These are phyloP conservation scores for Botrytis fragariae DNA, from an alignment of 2,329 filamentous ascomycete species.

Conservation along the genomic window DNA sequence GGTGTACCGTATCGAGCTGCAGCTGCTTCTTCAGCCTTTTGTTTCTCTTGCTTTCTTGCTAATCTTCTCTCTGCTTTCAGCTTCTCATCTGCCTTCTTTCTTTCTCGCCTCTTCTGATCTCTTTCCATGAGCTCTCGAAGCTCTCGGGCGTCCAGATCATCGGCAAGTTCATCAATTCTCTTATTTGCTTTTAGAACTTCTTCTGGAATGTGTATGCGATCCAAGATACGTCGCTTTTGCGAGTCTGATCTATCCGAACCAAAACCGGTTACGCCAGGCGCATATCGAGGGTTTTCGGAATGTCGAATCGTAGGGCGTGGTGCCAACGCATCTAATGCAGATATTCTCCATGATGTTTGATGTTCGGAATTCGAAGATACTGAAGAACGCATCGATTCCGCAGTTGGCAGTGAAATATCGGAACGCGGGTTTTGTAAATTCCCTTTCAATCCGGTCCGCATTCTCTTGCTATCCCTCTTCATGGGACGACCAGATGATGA, in stretches of 20 bases:
- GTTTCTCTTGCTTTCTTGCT: slow-evolving; percentile 64
- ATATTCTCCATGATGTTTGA: slow-evolving; percentile 71
- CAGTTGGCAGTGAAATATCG: slow-evolving; percentile 71
- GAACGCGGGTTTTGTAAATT: slow-evolving; percentile 55
- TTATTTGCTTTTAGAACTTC: slow-evolving; percentile 60
- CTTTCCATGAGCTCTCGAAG: slow-evolving; percentile 87
- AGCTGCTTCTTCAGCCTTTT: slow-evolving; percentile 56
- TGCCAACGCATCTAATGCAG: slow-evolving; percentile 74
- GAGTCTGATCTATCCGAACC: slow-evolving; percentile 44
- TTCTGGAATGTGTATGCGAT: slow-evolving; percentile 56
- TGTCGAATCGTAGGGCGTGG: slow-evolving; percentile 82
- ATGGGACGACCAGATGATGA: slow-evolving; percentile 58
- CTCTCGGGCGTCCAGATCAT: slow-evolving; percentile 80
- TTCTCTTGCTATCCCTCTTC: slow-evolving; percentile 64
- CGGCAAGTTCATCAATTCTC: slow-evolving; percentile 69
- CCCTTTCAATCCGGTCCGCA: slow-evolving; percentile 54
- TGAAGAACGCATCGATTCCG: slow-evolving; percentile 72
- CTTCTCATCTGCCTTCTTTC: slow-evolving; percentile 66
- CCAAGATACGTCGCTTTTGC: slow-evolving; percentile 51
- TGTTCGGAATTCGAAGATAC: slow-evolving; percentile 74
- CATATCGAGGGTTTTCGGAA: slow-evolving; percentile 61
- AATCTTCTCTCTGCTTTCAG: slow-evolving; percentile 65
- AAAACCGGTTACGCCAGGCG: slow-evolving; percentile 45
- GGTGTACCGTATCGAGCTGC: slow-evolving; percentile 51
- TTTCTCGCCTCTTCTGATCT: slow-evolving; percentile 76